phyloP scores from a whole-genome alignment of 2,329 filamentous ascomycete genomes.

The Xylariaceae sp. region DNA sequence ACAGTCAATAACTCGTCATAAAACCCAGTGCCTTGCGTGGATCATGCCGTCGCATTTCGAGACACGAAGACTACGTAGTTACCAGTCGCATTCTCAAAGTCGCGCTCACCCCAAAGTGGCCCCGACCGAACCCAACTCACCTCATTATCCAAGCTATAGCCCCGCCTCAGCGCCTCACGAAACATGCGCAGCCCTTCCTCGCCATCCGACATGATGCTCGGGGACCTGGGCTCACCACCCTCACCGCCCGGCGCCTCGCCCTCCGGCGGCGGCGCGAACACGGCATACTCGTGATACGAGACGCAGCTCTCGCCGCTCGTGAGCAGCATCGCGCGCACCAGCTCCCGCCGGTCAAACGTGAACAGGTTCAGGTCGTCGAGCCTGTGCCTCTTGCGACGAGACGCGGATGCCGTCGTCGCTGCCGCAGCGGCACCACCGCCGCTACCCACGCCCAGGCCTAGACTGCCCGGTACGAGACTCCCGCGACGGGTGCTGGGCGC shows the following conservation, averaged over 20 bases:
- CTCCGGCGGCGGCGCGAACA: conserved; percentile 17
- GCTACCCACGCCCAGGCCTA: not conserved
- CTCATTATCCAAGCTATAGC: conserved; percentile 23
- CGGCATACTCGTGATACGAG: conserved; percentile 28
- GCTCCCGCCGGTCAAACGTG: conserved; percentile 25
- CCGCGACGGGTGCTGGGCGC: conserved; percentile 23
- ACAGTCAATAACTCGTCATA: no score
- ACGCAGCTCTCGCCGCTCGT: conserved; percentile 19
- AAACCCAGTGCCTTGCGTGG: no score
- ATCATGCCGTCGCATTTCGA: no score
- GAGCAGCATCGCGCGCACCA: conserved; percentile 21
- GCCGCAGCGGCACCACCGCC: not conserved
- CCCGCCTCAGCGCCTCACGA: conserved; percentile 19
- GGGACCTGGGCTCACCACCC: conserved; percentile 16
- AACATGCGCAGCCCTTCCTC: conserved; percentile 25
- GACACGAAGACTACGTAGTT: no score
- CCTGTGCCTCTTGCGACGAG: conserved; percentile 7
- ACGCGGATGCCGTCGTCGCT: no score
- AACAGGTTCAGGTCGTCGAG: conserved; percentile 23
- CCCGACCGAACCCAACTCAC: conserved; percentile 11
- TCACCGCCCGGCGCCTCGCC: conserved; percentile 6
- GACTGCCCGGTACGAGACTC: conserved; percentile 16
- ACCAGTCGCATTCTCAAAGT: no score
- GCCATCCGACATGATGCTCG: conserved; percentile 25
- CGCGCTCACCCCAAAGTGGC: no score